phyloP scores from a whole-genome alignment of 345 rosid species.

The Salix caprea region DNA sequence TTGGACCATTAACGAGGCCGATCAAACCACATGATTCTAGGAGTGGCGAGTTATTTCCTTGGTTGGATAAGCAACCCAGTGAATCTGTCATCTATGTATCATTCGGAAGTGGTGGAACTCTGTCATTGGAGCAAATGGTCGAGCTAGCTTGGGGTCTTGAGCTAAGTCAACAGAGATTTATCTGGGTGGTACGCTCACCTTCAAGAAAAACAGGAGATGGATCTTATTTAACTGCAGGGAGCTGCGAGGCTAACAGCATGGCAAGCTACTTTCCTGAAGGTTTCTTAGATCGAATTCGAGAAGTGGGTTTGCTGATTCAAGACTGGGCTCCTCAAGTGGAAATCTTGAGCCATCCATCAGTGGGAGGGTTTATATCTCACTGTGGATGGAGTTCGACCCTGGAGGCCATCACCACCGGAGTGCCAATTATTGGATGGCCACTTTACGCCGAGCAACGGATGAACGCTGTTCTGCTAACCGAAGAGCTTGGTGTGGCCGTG shows the following conservation, averaged over 20 bases:
- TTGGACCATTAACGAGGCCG: constrained; percentile 8
- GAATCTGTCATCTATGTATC: constrained; percentile 47
- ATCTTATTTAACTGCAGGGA: constrained; percentile 21
- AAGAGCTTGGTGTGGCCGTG: constrained; percentile 21
- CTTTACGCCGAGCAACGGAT: constrained; percentile 62
- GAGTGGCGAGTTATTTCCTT: constrained; percentile 1
- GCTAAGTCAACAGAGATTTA: constrained; percentile 31
- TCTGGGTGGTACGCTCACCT: constrained; percentile 46
- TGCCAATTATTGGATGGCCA: constrained; percentile 74
- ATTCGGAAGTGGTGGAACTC: constrained; percentile 40
- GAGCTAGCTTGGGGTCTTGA: constrained; percentile 52
- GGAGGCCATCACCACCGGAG: constrained; percentile 52
- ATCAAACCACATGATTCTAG: neutral
- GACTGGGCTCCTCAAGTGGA: constrained; percentile 62
- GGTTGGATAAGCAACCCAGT: constrained; percentile 41
- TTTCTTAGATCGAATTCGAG: constrained; percentile 37
- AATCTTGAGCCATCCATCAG: constrained; percentile 49
- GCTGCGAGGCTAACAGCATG: constrained; percentile 2
- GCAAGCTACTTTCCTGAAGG: constrained; percentile 38
- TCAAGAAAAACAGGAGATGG: neutral
- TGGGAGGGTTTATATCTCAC: constrained; percentile 63
- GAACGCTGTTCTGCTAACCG: constrained; percentile 53
- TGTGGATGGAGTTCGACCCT: constrained; percentile 66
- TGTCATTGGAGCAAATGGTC: constrained; percentile 26
- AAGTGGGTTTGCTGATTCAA: constrained; percentile 39